Conservation (phyloP, 805 yeast species). For the Kazachstania taianensis region DNA sequence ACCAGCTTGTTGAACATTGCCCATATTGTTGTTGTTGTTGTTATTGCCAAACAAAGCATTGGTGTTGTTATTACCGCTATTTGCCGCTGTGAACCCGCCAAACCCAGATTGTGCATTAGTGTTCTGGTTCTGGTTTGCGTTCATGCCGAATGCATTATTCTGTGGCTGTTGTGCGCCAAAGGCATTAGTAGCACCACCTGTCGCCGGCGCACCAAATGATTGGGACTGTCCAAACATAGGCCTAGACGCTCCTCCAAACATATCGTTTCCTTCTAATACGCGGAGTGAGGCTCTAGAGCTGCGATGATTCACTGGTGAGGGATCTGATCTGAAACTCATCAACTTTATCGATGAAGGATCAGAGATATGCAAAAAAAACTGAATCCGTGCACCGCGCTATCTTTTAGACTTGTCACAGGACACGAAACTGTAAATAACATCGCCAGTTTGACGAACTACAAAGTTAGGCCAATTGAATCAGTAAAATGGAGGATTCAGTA, state of each 20-base stretch:
- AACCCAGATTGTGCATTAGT: slow-evolving; percentile 25
- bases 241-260: slow-evolving; percentile 19
- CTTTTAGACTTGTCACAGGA: too few species aligned
- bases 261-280: background rate
- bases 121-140: slow-evolving; percentile 7
- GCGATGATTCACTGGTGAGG: too few species aligned
- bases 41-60: slow-evolving; percentile 15
- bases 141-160: slow-evolving; percentile 16
- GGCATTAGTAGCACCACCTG: slow-evolving; percentile 3
- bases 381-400: too few species aligned
- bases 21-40: slow-evolving; percentile 6
- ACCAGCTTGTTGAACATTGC: slow-evolving; percentile 17
- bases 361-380: too few species aligned
- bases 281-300: slow-evolving; percentile 1
- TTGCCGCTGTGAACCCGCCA: slow-evolving; percentile 25
- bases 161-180: slow-evolving; percentile 8
- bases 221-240: slow-evolving; percentile 21
- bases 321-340: too few species aligned
- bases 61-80: slow-evolving; percentile 11
- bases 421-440: too few species aligned
- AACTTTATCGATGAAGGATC: too few species aligned
- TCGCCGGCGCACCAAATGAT: slow-evolving; percentile 11
- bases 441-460: too few species aligned
- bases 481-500: too few species aligned
- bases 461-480: too few species aligned